phyloP scores from a whole-genome alignment of 371 early-diverging fungal genomes.

The Basidiobolus meristosporus region DNA sequence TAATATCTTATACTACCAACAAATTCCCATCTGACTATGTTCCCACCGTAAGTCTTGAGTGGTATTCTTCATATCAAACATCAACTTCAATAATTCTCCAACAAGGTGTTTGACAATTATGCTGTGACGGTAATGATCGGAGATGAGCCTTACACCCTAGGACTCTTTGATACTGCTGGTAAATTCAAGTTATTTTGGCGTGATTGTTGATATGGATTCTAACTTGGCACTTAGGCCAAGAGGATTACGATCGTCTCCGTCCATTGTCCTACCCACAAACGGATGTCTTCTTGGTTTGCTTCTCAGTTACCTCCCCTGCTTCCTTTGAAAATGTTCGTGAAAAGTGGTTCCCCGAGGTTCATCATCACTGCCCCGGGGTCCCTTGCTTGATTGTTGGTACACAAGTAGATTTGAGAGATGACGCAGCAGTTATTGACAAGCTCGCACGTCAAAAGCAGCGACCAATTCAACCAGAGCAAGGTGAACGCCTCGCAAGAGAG shows the following conservation, averaged over 20 bases:
- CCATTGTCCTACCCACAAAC: slow-evolving; percentile 90
- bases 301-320: slow-evolving; percentile 86
- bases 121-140: slow-evolving; percentile 98
- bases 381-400: slow-evolving; percentile 94
- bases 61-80: not conserved
- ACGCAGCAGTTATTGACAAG: slow-evolving; percentile 58
- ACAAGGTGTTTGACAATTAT: slow-evolving; percentile 98
- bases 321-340: slow-evolving; percentile 83
- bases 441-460: slow-evolving; percentile 64
- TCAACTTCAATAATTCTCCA: not conserved
- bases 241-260: slow-evolving; percentile 95
- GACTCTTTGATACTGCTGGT: slow-evolving; percentile 94
- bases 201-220: not conserved
- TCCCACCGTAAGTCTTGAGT: slow-evolving; percentile 86
- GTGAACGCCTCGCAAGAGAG: slow-evolving; percentile 72
- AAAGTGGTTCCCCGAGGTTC: slow-evolving; percentile 84
- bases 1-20: slow-evolving; percentile 96
- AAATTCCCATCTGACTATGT: slow-evolving; percentile 97
- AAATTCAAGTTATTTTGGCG: slow-evolving; percentile 8
- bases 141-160: slow-evolving; percentile 74
- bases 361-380: slow-evolving; percentile 92
- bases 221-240: slow-evolving; percentile 36
- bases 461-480: slow-evolving; percentile 63
- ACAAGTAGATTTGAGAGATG: slow-evolving; percentile 88
- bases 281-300: slow-evolving; percentile 90